phyloP scores from a whole-genome alignment of 176 grass and related monocot species.

The Coix lacrymajobi region DNA sequence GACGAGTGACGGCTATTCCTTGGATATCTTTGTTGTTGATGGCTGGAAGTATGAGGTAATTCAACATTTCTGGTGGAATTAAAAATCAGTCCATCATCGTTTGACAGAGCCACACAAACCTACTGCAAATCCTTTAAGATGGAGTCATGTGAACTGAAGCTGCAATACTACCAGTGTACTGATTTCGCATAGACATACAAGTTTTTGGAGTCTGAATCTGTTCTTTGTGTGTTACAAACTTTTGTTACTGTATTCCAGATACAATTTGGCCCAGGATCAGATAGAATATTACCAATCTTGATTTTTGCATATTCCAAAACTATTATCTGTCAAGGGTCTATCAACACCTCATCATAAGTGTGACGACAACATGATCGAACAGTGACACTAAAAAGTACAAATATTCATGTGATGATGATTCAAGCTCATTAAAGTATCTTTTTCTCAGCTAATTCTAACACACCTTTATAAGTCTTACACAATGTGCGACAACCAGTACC shows the following conservation, averaged over 20 bases:
- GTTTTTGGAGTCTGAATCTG: neutral
- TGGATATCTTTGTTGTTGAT: conserved; percentile 79
- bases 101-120: neutral
- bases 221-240: neutral
- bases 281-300: neutral
- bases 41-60: conserved; percentile 62
- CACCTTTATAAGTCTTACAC: neutral
- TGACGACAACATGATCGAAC: neutral
- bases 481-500: conserved; percentile 15
- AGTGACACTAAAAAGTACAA: neutral
- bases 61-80: neutral
- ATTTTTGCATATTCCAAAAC: neutral
- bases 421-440: neutral
- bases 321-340: neutral
- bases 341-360: too few relatives aligned
- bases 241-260: neutral
- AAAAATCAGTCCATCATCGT: neutral
- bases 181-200: neutral
- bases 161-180: neutral
- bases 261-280: neutral
- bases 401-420: neutral
- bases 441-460: neutral
- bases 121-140: neutral
- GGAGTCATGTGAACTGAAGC: neutral
- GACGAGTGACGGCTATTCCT: conserved; percentile 63